Evolutionary conservation across 352 stramenopile species (phyloP).

Genomic region (Phytophthora pini): DNA sequence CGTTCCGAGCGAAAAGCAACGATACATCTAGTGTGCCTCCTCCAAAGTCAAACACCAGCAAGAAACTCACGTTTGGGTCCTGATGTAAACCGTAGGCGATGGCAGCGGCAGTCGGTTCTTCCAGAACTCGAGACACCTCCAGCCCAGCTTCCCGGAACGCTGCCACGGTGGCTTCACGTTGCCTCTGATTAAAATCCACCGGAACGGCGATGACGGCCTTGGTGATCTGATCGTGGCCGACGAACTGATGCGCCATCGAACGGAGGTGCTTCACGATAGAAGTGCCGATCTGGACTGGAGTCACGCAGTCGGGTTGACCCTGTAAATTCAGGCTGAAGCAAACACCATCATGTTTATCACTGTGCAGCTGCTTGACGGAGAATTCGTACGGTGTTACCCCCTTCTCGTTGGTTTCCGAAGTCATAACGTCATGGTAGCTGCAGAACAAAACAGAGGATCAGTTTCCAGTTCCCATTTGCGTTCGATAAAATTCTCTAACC

Average conservation of each 20-base stretch:
- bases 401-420: constrained; percentile 15
- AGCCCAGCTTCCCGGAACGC: constrained; percentile 56
- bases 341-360: constrained; percentile 28
- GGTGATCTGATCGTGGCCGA: constrained; percentile 74
- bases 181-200: constrained; percentile 56
- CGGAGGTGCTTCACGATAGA: constrained; percentile 55
- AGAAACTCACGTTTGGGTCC: constrained; percentile 90
- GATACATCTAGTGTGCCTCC: constrained; percentile 95
- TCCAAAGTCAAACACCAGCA: constrained; percentile 97
- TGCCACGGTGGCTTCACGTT: constrained; percentile 52
- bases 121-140: constrained; percentile 57
- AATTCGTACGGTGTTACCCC: constrained; percentile 58
- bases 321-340: constrained; percentile 56
- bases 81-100: constrained; percentile 97
- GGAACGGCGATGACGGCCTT: constrained; percentile 70
- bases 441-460: constrained; percentile 4
- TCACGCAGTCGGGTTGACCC: constrained; percentile 51
- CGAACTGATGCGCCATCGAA: constrained; percentile 52
- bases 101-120: constrained; percentile 95
- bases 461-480: background rate
- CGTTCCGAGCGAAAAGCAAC: constrained; percentile 93
- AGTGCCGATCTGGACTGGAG: constrained; percentile 53
- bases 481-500: constrained; percentile 19
- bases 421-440: constrained; percentile 41
- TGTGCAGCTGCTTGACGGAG: constrained; percentile 20